Percentiles rank a stretch among this genome's conserved stretches.
Conservation (phyloP, 352 stramenopile species). For the Halophytophthora polymorphica region DNA sequence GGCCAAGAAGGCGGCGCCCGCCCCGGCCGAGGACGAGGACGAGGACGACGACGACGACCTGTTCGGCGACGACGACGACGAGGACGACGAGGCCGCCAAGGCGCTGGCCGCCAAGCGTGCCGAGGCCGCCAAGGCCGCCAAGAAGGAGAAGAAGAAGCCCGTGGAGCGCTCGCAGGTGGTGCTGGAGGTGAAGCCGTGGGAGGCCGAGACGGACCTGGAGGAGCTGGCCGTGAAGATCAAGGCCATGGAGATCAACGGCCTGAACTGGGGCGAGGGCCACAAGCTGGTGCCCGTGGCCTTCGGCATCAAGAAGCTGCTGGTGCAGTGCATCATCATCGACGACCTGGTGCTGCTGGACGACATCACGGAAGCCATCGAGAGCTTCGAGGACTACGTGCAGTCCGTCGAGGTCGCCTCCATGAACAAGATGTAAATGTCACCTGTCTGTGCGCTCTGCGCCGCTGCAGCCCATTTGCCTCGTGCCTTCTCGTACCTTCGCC, state of each 20-base stretch:
- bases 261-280: conserved; percentile 78
- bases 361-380: conserved; percentile 78
- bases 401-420: conserved; percentile 84
- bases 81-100: conserved; percentile 54
- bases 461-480: too few relatives aligned
- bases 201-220: conserved; percentile 75
- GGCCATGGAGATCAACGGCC: conserved; percentile 60
- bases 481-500: too few relatives aligned
- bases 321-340: conserved; percentile 84
- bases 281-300: conserved; percentile 85
- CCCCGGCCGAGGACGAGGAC: conserved; percentile 30
- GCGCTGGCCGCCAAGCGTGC: conserved; percentile 51
- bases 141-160: conserved; percentile 70
- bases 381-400: conserved; percentile 85
- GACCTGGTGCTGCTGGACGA: conserved; percentile 77
- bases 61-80: conserved; percentile 58
- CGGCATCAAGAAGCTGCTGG: conserved; percentile 84
- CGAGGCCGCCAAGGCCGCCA: conserved; percentile 46
- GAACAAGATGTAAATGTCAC: conserved; percentile 76
- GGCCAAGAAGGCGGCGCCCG: conserved; percentile 28
- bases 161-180: conserved; percentile 63
- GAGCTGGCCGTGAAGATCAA: conserved; percentile 74
- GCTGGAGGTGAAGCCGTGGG: conserved; percentile 73
- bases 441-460: not conserved
- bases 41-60: conserved; percentile 54